Percentiles rank a stretch among this genome's conserved stretches.
Conservation (phyloP, 1,284 basidiomycete species). For the Testicularia cyperi region DNA sequence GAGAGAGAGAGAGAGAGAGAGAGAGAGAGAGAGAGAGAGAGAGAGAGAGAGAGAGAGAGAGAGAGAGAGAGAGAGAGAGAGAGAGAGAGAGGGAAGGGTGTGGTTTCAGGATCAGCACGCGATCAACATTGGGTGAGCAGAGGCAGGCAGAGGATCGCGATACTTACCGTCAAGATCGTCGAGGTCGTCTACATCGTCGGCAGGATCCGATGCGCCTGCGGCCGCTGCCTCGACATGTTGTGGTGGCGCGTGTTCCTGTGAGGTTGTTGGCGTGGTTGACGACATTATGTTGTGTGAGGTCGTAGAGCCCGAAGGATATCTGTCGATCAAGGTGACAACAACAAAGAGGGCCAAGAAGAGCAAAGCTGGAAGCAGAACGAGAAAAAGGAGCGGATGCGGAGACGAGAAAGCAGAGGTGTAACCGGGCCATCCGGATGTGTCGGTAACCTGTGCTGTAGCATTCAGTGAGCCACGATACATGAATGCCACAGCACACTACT, state of each 20-base stretch:
- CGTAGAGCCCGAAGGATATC: too few species aligned
- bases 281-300: constrained; percentile 4
- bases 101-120: background rate
- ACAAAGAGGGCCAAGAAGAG: too few species aligned
- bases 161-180: constrained; percentile 56
- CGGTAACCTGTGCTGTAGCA: too few species aligned
- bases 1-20: background rate
- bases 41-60: background rate
- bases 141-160: too few species aligned
- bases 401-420: too few species aligned
- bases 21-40: background rate
- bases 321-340: too few species aligned
- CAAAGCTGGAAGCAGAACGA: too few species aligned
- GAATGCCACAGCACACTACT: too few species aligned
- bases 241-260: constrained; percentile 9
- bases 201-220: constrained; percentile 11
- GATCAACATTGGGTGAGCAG: background rate
- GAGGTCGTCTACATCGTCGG: constrained; percentile 47
- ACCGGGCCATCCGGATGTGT: too few species aligned
- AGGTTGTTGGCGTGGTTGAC: constrained; percentile 1
- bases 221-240: too few species aligned
- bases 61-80: background rate
- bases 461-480: too few species aligned
- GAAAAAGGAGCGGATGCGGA: too few species aligned
- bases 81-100: background rate